Percentiles rank a stretch among this genome's conserved stretches.
These are phyloP conservation scores for Silene latifolia DNA, from an alignment of 148 eudicot species.

Conservation along the genomic window DNA sequence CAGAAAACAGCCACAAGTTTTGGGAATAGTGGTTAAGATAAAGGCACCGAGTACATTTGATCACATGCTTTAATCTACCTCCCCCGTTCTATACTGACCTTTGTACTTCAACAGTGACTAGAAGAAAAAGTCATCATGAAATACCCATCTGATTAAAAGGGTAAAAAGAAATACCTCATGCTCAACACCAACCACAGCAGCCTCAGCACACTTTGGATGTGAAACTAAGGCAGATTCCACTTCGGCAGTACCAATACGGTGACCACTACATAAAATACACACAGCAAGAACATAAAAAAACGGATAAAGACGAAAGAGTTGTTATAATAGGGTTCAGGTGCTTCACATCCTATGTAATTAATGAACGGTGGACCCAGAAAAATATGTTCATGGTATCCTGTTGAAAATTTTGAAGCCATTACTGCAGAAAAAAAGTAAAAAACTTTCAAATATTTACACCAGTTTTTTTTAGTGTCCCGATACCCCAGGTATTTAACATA, in stretches of 20 bases:
- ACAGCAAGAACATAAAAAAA: conserved; percentile 1
- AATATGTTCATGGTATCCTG: too few relatives aligned
- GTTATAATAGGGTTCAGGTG: neutral
- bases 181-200: conserved; percentile 98
- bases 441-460: too few relatives aligned
- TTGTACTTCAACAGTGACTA: neutral
- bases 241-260: conserved; percentile 99
- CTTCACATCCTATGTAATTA: neutral
- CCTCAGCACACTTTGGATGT: conserved; percentile 95
- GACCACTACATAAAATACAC: conserved; percentile 56
- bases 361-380: too few relatives aligned
- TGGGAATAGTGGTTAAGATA: too few relatives aligned
- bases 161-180: conserved; percentile 62
- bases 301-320: neutral
- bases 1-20: too few relatives aligned
- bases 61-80: neutral
- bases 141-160: neutral
- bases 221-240: conserved; percentile 99
- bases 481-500: too few relatives aligned
- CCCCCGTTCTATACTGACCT: neutral
- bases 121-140: neutral
- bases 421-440: too few relatives aligned
- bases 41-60: neutral
- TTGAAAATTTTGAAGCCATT: too few relatives aligned
- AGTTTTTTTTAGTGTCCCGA: too few relatives aligned